Evolutionary conservation across 768 basidiomycete species (phyloP), one percentile per base, ranked within the genome.

Genomic region (Cyclocybe cylindracea): DNA sequence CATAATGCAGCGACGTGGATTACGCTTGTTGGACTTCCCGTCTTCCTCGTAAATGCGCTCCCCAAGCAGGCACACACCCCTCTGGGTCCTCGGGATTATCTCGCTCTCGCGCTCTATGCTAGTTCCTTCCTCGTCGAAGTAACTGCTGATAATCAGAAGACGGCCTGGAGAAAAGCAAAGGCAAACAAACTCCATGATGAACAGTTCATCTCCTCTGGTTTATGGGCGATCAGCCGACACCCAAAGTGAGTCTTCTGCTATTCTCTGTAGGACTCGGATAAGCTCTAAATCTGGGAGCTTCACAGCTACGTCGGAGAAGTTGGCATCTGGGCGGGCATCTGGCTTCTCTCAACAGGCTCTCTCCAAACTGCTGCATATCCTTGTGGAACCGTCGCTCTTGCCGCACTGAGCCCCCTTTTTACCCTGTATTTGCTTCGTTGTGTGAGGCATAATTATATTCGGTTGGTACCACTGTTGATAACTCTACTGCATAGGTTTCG

Each of bases 261-360:
- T 35, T 4, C 31, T 49, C 36, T 33, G 10, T 29, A 44, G 14
- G 35, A 16, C 16, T 16, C 9, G 10, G n/a, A 41, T 13, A 37
- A 44, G 7, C 16, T 39, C 16, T 5, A 48, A 10, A 9, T 24
- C 29, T 38, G 35, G 39, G 11, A 38, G 31, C 18, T 43, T 39
- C 8, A 41, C 34, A 89, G 87, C 68, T 89, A 89, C 61, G 77
- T 87, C 34, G 85, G 82, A 13, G 87, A 91, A 70, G 76, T 88
- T 3, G 81, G 84, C 5, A 73, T 90, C 38, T 87, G 86, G 84
- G 74, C 76, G 1, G 85, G 84, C 1, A 82, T 89, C 10, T 87
- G 82, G 75, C 72, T 78, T 3, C 65, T 87, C 13, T 80, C 84
- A 1, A 70, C 78, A 1, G 56, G 74, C 4, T 74, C 80, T 2